Conservation (phyloP, 129 eudicot genomes). For the Flaveria linearis region DNA sequence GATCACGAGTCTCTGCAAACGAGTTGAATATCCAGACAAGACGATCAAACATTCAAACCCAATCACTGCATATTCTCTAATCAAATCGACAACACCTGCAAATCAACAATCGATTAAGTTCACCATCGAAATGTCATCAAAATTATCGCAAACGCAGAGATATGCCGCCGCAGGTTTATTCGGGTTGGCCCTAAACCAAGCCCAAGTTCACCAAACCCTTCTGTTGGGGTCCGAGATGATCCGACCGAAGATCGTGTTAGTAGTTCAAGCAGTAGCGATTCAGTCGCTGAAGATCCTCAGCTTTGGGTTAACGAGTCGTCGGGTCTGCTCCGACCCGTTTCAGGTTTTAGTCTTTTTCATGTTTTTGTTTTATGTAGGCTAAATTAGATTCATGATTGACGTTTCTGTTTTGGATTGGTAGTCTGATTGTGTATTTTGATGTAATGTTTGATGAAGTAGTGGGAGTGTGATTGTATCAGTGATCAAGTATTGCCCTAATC, state of each 20-base stretch:
- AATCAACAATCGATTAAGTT: slow-evolving; percentile 8
- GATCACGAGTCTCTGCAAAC: slow-evolving; percentile 32
- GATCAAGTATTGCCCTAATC: slow-evolving; percentile 5
- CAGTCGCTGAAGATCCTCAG: slow-evolving; percentile 69
- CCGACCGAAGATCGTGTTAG: slow-evolving; percentile 37
- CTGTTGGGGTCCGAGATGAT: slow-evolving; percentile 51
- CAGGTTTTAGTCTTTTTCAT: slow-evolving; percentile 43
- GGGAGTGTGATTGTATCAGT: background rate
- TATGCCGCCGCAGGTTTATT: slow-evolving; percentile 90
- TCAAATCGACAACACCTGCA: slow-evolving; percentile 6
- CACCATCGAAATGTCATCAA: slow-evolving; percentile 42
- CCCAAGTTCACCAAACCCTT: slow-evolving; percentile 75
- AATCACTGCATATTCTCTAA: slow-evolving; percentile 18
- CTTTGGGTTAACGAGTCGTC: slow-evolving; percentile 76
- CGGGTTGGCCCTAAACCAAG: slow-evolving; percentile 78
- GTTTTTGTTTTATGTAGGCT: too few species aligned
- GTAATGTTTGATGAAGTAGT: slow-evolving; percentile 5
- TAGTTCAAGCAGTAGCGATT: slow-evolving; percentile 52
- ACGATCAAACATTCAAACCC: slow-evolving; percentile 11
- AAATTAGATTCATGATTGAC: too few species aligned
- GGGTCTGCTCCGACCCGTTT: slow-evolving; percentile 81
- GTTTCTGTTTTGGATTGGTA: too few species aligned
- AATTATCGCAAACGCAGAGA: slow-evolving; percentile 65
- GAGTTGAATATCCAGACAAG: slow-evolving; percentile 19
- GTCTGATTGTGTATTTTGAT: background rate